Conservation (phyloP, 1,284 basidiomycete species). For the Earliella scabrosa region DNA sequence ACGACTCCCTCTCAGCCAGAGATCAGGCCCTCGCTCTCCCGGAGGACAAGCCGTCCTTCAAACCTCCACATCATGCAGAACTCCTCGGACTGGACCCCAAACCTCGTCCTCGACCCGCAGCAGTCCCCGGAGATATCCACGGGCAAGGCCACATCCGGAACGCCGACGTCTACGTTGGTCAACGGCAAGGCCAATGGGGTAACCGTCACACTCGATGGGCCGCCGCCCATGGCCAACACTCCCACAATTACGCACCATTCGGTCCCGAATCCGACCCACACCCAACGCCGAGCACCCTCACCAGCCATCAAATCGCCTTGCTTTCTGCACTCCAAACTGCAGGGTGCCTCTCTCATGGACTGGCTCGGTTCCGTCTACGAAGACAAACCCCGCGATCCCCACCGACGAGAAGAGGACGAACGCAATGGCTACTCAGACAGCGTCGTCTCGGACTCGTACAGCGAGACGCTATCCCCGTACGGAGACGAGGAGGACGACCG, state of each 20-base stretch:
- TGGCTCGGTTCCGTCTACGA: conserved; percentile 53
- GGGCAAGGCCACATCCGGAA: conserved; percentile 19
- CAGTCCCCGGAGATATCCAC: conserved; percentile 29
- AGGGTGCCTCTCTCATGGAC: conserved; percentile 72
- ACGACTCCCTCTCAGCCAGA: conserved; percentile 48
- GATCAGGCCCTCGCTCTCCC: conserved; percentile 38
- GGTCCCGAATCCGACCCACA: conserved; percentile 26
- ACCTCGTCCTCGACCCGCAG: conserved; percentile 38
- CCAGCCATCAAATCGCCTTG: conserved; percentile 67
- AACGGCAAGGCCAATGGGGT: conserved; percentile 32
- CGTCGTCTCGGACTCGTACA: conserved; percentile 25
- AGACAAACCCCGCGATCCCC: conserved; percentile 49
- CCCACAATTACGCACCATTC: conserved; percentile 28
- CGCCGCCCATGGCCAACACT: conserved; percentile 23
- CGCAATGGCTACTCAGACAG: conserved; percentile 31
- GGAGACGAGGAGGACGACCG: conserved; percentile 62
- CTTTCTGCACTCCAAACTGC: conserved; percentile 85
- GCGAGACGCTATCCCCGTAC: conserved; percentile 24
- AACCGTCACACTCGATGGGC: conserved; percentile 18
- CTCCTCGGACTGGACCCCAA: conserved; percentile 30
- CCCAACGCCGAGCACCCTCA: conserved; percentile 28
- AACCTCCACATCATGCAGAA: conserved; percentile 33
- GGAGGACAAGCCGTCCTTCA: conserved; percentile 35
- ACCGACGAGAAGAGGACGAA: conserved; percentile 39
- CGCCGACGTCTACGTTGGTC: conserved; percentile 25